Evolutionary conservation across 768 basidiomycete genomes (phyloP), one percentile per base, ranked within the genome.

Genomic region (Dacryopinax primogenitus): DNA sequence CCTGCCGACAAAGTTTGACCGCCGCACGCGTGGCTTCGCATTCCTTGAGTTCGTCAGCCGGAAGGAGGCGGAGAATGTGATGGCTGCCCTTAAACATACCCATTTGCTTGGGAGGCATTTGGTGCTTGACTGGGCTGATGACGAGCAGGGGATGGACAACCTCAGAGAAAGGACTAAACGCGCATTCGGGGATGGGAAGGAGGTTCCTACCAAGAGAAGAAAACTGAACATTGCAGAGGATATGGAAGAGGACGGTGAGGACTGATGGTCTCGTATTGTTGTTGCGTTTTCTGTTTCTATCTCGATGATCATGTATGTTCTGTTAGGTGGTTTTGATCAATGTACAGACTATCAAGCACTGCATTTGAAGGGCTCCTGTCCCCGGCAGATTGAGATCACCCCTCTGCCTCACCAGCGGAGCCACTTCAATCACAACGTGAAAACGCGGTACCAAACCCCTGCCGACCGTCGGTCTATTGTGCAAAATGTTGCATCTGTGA

Each of bases 91-190:
- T 26, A 83, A 85, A 69, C 93, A 98, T 75, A 96, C 94, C 0
- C 96, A 98, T 80, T 85, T 98, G 70, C 84, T 99, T 23, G 95
- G 96, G 9, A 78, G 96, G 35, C 96, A 99, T 80, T 77, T 99
- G 45, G 92, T 98, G 2, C 78, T 99, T 44, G 86, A 98, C 74
- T 96, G 94, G 93, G 92, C 94, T 0, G 83, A 87, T 69, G 73
- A 74, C 30, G 70, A 66, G 7, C 83, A 85, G 71, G 88, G 94
- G 72, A 71, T 94, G 63, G 88, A 89, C 33, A 79, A 73, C 64
- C 73, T 96, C 61, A 78, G 93, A 66, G 82, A 83, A 76, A 93
- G 92, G 77, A 87, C 85, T 0, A 88, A 86, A 0, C 84, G 88
- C 66, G 88, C 88, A 13, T 88, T 80, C 69, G 87, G 88, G 1